These are phyloP conservation scores for Torulaspora maleeae DNA, from an alignment of 805 yeast genomes.

Conservation along the genomic window DNA sequence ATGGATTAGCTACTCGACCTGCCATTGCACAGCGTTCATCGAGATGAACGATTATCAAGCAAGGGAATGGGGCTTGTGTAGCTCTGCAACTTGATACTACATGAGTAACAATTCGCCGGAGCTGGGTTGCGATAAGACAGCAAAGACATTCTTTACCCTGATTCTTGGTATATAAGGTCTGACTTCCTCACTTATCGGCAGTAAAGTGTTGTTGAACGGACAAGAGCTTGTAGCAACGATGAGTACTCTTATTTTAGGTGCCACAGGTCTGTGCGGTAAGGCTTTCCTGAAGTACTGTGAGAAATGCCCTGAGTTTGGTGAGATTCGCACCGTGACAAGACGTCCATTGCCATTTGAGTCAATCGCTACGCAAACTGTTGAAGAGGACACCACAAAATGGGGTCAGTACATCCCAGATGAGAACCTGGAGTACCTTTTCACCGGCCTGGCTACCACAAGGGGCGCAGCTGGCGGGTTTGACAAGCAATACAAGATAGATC, in stretches of 20 bases:
- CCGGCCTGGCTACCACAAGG: conserved; percentile 73
- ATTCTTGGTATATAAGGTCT: not conserved
- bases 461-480: conserved; percentile 69
- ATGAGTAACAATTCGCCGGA: no score
- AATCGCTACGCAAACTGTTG: conserved; percentile 41
- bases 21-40: no score
- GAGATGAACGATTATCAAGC: not conserved
- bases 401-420: conserved; percentile 35
- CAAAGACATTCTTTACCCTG: not conserved
- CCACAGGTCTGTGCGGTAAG: conserved; percentile 76
- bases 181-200: not conserved
- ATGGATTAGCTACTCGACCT: no score
- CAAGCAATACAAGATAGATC: conserved; percentile 65
- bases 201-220: not conserved
- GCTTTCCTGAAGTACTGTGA: conserved; percentile 47
- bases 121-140: not conserved
- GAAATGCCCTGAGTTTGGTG: conserved; percentile 35
- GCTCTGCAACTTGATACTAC: no score
- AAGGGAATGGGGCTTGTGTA: not conserved
- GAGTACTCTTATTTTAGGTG: conserved; percentile 50
- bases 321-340: conserved; percentile 50
- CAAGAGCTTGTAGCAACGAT: conserved; percentile 2
- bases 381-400: conserved; percentile 51
- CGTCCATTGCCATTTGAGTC: conserved; percentile 36
- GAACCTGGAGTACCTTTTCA: conserved; percentile 45